Evolutionary conservation across 352 stramenopile species (phyloP).

Genomic region (Phytophthora brassicae): DNA sequence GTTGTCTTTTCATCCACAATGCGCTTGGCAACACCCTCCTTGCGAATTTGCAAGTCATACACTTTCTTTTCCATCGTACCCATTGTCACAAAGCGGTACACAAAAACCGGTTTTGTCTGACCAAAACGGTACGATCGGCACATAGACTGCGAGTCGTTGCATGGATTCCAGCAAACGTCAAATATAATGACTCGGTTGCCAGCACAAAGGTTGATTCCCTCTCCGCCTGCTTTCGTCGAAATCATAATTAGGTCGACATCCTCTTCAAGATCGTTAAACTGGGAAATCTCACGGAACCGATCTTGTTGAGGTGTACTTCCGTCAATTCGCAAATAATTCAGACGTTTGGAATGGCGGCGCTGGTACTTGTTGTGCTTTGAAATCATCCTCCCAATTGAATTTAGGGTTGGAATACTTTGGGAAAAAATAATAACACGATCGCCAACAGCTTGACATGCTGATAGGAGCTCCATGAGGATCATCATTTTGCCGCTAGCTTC

Average conservation of each 20-base stretch:
- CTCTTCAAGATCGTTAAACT: constrained; percentile 86
- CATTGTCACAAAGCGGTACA: constrained; percentile 91
- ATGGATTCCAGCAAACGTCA: constrained; percentile 92
- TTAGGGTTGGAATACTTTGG: constrained; percentile 87
- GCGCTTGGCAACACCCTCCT: constrained; percentile 87
- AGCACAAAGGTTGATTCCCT: constrained; percentile 88
- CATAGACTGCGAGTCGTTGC: constrained; percentile 92
- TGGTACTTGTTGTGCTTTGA: constrained; percentile 56
- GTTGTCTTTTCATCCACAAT: constrained; percentile 89
- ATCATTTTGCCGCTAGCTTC: constrained; percentile 88
- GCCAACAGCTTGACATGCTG: constrained; percentile 60
- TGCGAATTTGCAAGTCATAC: constrained; percentile 89
- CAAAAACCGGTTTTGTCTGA: constrained; percentile 90
- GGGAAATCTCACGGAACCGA: constrained; percentile 72
- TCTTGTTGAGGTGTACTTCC: constrained; percentile 79
- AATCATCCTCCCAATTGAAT: constrained; percentile 79
- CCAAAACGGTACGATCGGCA: constrained; percentile 92
- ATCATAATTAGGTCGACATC: constrained; percentile 87
- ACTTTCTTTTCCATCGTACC: constrained; percentile 95
- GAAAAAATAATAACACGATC: constrained; percentile 91
- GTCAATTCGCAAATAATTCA: constrained; percentile 81
- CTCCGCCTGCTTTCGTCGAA: constrained; percentile 84
- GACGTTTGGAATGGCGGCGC: constrained; percentile 43
- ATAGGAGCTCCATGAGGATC: constrained; percentile 81
- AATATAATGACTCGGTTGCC: constrained; percentile 92